A percentile compares a stretch with the other conserved stretches of the same genome.
Conservation (phyloP, 805 yeast genomes). For the Schwanniomyces vanrijiae region DNA sequence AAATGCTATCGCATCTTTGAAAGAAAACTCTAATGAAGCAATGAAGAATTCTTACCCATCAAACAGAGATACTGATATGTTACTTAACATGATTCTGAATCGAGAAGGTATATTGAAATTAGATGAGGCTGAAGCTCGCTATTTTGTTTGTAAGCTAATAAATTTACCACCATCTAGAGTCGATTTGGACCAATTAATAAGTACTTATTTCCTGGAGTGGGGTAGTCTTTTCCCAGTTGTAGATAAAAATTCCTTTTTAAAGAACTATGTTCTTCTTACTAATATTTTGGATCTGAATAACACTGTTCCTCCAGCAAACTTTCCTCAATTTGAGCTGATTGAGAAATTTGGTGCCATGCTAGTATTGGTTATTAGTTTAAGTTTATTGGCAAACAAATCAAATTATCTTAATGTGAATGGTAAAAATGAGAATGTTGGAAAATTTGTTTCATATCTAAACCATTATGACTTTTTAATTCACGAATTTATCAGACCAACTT, state of each 20-base stretch:
- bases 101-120: slow-evolving; percentile 24
- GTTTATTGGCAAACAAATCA: slow-evolving; percentile 42
- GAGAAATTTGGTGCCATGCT: slow-evolving; percentile 61
- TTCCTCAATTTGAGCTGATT: slow-evolving; percentile 26
- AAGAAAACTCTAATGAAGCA: slow-evolving; percentile 38
- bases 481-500: slow-evolving; percentile 59
- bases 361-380: slow-evolving; percentile 48
- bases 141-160: slow-evolving; percentile 38
- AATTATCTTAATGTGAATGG: slow-evolving; percentile 17
- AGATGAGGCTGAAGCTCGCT: slow-evolving; percentile 39
- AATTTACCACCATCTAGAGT: slow-evolving; percentile 49
- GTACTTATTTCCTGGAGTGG: slow-evolving; percentile 78
- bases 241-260: slow-evolving; percentile 66
- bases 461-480: slow-evolving; percentile 63
- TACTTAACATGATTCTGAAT: slow-evolving; percentile 26
- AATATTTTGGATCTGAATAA: slow-evolving; percentile 41
- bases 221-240: slow-evolving; percentile 66
- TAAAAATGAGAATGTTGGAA: slow-evolving; percentile 13
- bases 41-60: slow-evolving; percentile 1
- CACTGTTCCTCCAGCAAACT: slow-evolving; percentile 2
- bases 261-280: slow-evolving; percentile 51
- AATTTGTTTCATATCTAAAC: slow-evolving; percentile 27
- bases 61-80: slow-evolving; percentile 6
- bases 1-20: slow-evolving; percentile 66
- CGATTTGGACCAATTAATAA: slow-evolving; percentile 65